phyloP scores from a whole-genome alignment of 768 basidiomycete species.

The Agrocybe pediades region DNA sequence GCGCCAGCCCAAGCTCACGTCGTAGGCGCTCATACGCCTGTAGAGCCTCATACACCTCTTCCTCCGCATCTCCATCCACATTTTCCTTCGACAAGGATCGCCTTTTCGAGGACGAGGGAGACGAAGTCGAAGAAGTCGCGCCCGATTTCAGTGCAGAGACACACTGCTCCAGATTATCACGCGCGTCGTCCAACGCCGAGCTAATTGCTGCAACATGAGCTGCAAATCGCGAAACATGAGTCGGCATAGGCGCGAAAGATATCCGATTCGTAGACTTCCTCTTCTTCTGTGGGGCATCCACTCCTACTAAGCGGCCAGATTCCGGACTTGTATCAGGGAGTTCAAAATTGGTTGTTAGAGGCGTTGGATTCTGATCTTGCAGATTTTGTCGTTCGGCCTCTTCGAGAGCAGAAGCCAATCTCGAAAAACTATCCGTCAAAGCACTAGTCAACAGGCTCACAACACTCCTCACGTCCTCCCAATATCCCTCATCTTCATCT shows the following conservation, averaged over 20 bases:
- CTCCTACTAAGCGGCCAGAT: constrained; percentile 1
- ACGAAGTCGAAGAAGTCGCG: constrained; percentile 19
- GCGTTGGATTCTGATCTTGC: constrained; percentile 52
- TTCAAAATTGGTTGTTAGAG: constrained; percentile 4
- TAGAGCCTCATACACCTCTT: constrained; percentile 50
- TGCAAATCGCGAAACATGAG: constrained; percentile 67
- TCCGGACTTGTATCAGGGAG: neutral
- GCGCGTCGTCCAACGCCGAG: constrained; percentile 69
- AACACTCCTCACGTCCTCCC: constrained; percentile 82
- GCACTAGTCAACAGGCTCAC: constrained; percentile 70
- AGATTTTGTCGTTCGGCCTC: constrained; percentile 55
- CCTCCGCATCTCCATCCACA: constrained; percentile 20
- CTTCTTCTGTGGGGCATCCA: constrained; percentile 13
- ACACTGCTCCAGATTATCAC: constrained; percentile 65
- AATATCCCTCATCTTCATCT: constrained; percentile 75
- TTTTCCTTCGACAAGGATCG: constrained; percentile 13
- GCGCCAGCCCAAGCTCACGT: constrained; percentile 73
- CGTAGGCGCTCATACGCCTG: constrained; percentile 76
- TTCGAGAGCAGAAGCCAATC: constrained; percentile 65
- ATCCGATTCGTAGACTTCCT: constrained; percentile 13
- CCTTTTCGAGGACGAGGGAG: constrained; percentile 16
- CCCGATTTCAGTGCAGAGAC: constrained; percentile 56
- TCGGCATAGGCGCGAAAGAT: constrained; percentile 78
- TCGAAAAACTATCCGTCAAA: constrained; percentile 62
- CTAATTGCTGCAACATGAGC: constrained; percentile 73